Base-by-base conservation (phyloP, 768 basidiomycete species). In the Exidia glandulosa region DNA sequence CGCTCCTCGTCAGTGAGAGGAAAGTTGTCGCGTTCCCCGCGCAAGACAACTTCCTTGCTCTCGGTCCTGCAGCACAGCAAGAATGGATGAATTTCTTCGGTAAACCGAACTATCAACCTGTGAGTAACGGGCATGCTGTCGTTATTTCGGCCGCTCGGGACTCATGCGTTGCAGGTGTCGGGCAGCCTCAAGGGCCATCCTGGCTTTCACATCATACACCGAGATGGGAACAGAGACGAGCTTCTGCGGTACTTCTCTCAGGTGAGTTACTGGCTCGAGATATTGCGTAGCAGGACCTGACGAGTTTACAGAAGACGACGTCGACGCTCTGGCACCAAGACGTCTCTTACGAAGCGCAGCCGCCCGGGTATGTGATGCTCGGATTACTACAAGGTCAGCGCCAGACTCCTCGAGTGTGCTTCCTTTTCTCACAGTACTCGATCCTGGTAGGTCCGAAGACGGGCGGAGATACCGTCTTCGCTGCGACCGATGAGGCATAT, bases 311-410 rank as follows among this genome's bases (percentile, higher is more conserved):
- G 41, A 45, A 45, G 23, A 45, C 41, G 5, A 45, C 41, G 19
- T 45, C 41, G 19, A 19, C 19, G 6, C 41, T 80, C 60, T 93
- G 89, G 90, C 89, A 92, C 70, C 84, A 86, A 3, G 88, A 89
- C 70, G 87, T 88, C 37, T 85, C 84, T 0, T 92, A 92, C 70
- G 91, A 94, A 71, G 76, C 83, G 16, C 90, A 93, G 69, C 90
- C 90, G 23, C 90, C 89, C 5, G 90, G 89, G n/a, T 70, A 91
- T 30, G 93, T 90, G 3, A 87, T 88, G 2, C 85, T 94, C 68
- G 91, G 89, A 79, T 77, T 94, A 47, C 75, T 92, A 36, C 75
- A 83, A 63, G 79, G 90, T 59, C 70, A 19, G 45, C 9, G 23
- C 27, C 30, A 23, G 33, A 23, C 9, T 12, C 5, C 27, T 36